A percentile compares a stretch with the other conserved stretches of the same genome.
Conservation (phyloP, 2,329 filamentous ascomycete species). For the Hawksworthiomyces lignivorus region DNA sequence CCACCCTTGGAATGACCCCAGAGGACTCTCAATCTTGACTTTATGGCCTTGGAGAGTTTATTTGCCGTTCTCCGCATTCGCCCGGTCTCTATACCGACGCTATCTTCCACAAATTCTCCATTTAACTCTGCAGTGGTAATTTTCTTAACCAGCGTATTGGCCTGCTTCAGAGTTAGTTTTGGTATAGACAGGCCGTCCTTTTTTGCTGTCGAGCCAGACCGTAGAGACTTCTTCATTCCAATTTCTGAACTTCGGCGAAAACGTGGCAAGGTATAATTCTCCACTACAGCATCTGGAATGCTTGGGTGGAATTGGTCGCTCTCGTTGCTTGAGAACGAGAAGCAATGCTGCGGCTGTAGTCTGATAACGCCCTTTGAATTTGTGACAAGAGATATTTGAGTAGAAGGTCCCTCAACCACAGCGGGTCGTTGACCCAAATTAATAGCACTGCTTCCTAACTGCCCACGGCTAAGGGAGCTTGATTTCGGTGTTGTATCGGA, state of each 20-base stretch:
- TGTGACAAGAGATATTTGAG: not conserved
- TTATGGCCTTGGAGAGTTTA: constrained; percentile 12
- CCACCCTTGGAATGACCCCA: constrained; percentile 14
- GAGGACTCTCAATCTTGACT: constrained; percentile 9
- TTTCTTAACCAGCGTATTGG: no score
- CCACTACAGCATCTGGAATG: not conserved
- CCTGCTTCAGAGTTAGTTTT: no score
- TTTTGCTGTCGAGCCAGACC: not conserved
- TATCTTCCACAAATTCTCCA: no score
- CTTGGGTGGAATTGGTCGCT: constrained; percentile 22
- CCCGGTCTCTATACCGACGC: no score
- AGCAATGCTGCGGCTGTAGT: not conserved
- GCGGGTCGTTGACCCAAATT: no score
- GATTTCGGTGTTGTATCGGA: no score
- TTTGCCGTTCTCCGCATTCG: constrained; percentile 15
- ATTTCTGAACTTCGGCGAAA: constrained; percentile 28
- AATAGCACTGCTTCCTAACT: no score
- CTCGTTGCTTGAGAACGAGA: constrained; percentile 13
- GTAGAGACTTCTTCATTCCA: constrained; percentile 8
- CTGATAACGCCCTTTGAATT: constrained; percentile 6
- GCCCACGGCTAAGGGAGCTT: no score
- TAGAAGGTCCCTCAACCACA: no score
- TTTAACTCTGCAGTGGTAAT: no score
- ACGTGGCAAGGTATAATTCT: constrained; percentile 17
- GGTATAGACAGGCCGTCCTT: no score